phyloP scores from a whole-genome alignment of 106 monocot species.

The Platanthera guangdongensis region DNA sequence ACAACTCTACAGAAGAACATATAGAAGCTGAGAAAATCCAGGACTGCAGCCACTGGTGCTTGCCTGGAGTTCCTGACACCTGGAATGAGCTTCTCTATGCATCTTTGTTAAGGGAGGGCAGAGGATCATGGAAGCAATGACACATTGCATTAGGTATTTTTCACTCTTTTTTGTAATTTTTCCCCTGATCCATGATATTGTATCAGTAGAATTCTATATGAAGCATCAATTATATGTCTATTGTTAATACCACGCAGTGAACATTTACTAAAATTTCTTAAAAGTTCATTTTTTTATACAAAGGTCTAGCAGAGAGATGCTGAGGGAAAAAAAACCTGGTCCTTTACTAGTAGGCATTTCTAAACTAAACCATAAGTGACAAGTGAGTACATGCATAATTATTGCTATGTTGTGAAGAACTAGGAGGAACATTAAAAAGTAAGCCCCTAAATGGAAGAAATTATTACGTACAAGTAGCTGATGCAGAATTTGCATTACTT shows the following conservation, averaged over 20 bases:
- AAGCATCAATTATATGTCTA: conserved; percentile 1
- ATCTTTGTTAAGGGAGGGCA: conserved; percentile 7
- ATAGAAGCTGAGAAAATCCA: conserved; percentile 50
- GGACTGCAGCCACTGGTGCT: conserved; percentile 99
- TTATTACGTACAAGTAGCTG: no score
- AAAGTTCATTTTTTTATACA: neutral
- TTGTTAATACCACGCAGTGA: neutral
- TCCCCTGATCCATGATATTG: neutral
- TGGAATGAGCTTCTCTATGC: conserved; percentile 5
- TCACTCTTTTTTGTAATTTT: neutral
- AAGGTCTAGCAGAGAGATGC: neutral
- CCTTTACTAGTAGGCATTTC: neutral
- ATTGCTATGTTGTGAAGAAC: neutral
- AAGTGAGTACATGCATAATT: neutral
- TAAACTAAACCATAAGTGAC: neutral
- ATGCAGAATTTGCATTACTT: no score
- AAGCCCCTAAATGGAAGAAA: neutral
- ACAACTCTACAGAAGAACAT: conserved; percentile 29
- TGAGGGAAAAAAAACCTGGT: neutral
- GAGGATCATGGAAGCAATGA: neutral
- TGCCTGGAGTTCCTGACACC: conserved; percentile 80
- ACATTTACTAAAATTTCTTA: neutral
- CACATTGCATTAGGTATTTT: neutral
- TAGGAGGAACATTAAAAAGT: neutral
- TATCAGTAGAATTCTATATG: neutral